Base-by-base conservation (phyloP, 345 rosid species). In the Lumnitzera littorea region DNA sequence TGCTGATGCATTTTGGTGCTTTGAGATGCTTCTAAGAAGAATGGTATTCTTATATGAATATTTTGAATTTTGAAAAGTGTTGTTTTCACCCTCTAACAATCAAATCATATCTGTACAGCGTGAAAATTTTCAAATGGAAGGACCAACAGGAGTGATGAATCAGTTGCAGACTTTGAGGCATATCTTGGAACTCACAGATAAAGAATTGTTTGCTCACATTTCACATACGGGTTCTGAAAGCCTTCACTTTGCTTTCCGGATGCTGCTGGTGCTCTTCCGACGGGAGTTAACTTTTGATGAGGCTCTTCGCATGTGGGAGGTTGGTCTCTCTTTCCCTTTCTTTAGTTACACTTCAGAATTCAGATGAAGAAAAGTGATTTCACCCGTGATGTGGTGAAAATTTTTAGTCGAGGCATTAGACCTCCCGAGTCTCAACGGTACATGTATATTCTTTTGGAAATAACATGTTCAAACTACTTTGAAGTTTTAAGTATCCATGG, bases 1-100 rank as follows among this genome's bases (percentile, higher is more conserved):
- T 62, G 91, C 87, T 14, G 98, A 91, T 70, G 98, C 98, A 57
- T 91, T 91, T 80, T 91, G 98, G 98, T 91, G 96, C 83, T 91
- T 91, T 75, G 98, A 88, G 86, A 91, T 91, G 95, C 96, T 91
- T 67, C 67, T 91, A 64, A 84, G 95, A 80, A 86, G 91, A 86
- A 88, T 78, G 91, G 98, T 91, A 86, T 62, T 67, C 48, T 17
- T 48, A 53, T 16, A 58, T 58, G 47, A 48, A 25, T 23, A 60
- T 46, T 46, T 23, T 13, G 16, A n/a, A 60, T 23, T 48, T 60
- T 24, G 15, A 60, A 20, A 24, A 12, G 15, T 11, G 25, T 12
- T 25, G 16, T 60, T 60, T 50, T 60, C 46, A 15, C 24, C 55
- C 15, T 31, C 49, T 29, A 20, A 36, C 20, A 20, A 31, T 15